Conservation (phyloP, 495 filamentous ascomycete species). For the Amniculicola lignicola region DNA sequence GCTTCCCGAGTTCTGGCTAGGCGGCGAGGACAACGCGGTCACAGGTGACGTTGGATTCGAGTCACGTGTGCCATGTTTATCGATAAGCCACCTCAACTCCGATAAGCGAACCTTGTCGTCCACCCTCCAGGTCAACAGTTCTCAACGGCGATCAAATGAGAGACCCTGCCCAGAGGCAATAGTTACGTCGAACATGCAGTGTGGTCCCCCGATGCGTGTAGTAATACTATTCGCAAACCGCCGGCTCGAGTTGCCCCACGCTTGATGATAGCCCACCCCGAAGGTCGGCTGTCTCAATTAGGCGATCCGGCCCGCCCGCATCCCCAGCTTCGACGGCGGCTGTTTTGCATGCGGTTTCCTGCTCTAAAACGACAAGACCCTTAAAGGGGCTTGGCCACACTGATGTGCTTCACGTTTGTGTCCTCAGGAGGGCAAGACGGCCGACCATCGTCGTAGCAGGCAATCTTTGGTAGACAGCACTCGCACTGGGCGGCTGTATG, state of each 20-base stretch:
- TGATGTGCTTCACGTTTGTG: background rate
- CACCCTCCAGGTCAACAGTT: background rate
- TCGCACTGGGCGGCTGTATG: slow-evolving; percentile 2
- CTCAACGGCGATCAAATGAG: background rate
- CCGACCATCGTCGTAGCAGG: no score
- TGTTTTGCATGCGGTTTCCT: slow-evolving; percentile 16
- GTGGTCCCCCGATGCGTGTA: no score
- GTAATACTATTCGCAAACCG: slow-evolving; percentile 24
- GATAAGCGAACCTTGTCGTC: no score
- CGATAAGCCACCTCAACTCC: no score
- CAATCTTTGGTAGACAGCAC: no score
- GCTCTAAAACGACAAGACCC: slow-evolving; percentile 1
- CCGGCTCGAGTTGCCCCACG: slow-evolving; percentile 26
- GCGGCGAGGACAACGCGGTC: slow-evolving; percentile 5
- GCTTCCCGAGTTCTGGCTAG: slow-evolving; percentile 23
- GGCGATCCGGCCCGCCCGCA: background rate
- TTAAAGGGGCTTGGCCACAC: slow-evolving; percentile 18
- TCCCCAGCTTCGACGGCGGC: slow-evolving; percentile 7
- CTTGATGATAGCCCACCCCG: slow-evolving; percentile 8
- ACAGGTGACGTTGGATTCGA: slow-evolving; percentile 13
- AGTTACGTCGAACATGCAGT: background rate
- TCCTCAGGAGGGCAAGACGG: background rate
- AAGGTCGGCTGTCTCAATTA: slow-evolving; percentile 5
- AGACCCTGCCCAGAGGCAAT: background rate
- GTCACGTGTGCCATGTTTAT: slow-evolving; percentile 10